Conservation (phyloP, 768 basidiomycete genomes). For the Hericium alpestre region DNA sequence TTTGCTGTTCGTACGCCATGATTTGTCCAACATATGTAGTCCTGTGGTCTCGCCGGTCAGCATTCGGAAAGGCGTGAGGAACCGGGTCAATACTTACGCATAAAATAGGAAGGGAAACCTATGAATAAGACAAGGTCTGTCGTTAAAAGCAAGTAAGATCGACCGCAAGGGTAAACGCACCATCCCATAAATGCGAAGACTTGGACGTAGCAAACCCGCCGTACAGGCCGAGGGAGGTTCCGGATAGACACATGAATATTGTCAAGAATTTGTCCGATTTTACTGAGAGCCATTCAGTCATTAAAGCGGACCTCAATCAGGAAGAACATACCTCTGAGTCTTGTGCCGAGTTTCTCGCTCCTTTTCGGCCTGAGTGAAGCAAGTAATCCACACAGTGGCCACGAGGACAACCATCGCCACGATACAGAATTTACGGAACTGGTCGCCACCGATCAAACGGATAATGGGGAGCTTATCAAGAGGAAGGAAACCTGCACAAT, state of each 20-base stretch:
- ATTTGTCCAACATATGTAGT: slow-evolving; percentile 93
- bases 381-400: slow-evolving; percentile 79
- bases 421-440: slow-evolving; percentile 94
- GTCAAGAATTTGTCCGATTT: slow-evolving; percentile 58
- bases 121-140: neutral
- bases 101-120: slow-evolving; percentile 97
- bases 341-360: slow-evolving; percentile 38
- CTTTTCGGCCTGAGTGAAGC: slow-evolving; percentile 74
- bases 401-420: slow-evolving; percentile 73
- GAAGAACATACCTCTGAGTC: slow-evolving; percentile 20
- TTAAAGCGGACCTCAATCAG: neutral
- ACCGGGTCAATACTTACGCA: slow-evolving; percentile 38
- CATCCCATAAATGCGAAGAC: slow-evolving; percentile 96
- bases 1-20: slow-evolving; percentile 69
- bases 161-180: slow-evolving; percentile 28
- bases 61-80: neutral
- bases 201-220: slow-evolving; percentile 86
- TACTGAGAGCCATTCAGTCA: slow-evolving; percentile 26
- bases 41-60: slow-evolving; percentile 28
- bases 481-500: slow-evolving; percentile 71
- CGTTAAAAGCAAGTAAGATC: neutral
- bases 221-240: slow-evolving; percentile 73
- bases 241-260: slow-evolving; percentile 68
- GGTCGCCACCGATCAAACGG: slow-evolving; percentile 72
- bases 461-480: slow-evolving; percentile 71